phyloP scores from a whole-genome alignment of 352 stramenopile species.

The Phytophthora sansomeana region DNA sequence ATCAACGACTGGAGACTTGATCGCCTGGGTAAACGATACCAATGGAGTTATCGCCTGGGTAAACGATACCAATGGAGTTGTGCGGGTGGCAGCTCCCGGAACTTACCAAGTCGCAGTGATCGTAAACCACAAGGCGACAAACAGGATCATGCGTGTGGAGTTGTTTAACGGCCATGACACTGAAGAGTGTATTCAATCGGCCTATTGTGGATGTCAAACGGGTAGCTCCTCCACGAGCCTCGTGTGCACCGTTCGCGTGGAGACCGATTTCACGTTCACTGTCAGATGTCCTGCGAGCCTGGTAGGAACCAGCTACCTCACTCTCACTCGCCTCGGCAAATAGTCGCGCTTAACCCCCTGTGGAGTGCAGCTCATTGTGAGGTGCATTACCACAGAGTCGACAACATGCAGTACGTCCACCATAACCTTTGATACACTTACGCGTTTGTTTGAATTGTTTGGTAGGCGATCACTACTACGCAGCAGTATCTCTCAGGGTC shows the following conservation, averaged over 20 bases:
- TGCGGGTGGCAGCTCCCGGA: neutral
- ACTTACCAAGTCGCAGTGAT: neutral
- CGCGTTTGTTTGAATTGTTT: too few relatives aligned
- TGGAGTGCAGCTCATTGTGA: too few relatives aligned
- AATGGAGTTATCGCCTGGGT: neutral
- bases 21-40: too few relatives aligned
- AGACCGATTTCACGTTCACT: neutral
- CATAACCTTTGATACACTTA: too few relatives aligned
- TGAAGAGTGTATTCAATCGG: neutral
- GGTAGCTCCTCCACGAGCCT: neutral
- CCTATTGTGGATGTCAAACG: neutral
- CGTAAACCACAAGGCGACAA: neutral
- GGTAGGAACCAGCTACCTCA: neutral
- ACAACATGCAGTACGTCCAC: too few relatives aligned
- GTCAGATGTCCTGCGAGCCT: neutral
- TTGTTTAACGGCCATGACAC: neutral
- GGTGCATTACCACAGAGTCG: too few relatives aligned
- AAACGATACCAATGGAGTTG: neutral
- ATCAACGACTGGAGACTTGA: neutral
- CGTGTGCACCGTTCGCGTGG: neutral
- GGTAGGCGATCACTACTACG: too few relatives aligned
- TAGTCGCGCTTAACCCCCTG: neutral
- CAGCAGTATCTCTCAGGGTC: neutral
- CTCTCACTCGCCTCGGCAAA: neutral
- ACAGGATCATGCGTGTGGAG: neutral